Evolutionary conservation across 305 asterid genomes (phyloP), one percentile per base, ranked within the genome.

Genomic region (Stenogyne calaminthoides): DNA sequence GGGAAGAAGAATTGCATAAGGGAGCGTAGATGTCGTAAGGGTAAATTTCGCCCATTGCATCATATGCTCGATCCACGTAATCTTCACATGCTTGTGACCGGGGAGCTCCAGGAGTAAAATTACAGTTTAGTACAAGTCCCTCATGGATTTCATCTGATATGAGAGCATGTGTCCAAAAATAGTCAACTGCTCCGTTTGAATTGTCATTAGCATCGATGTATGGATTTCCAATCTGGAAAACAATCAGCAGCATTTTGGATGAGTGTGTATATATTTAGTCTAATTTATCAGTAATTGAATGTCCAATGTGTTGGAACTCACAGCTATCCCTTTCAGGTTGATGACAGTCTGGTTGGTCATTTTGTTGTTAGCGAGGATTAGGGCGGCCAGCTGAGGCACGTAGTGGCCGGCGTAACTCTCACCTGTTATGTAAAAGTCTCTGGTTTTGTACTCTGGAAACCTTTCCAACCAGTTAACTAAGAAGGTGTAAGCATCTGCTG

Each of bases 371-470:
- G 73, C 32, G 10, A 91, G 86, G 73, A 91, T 86, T 0, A 84
- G 54, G 3, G 83, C 78, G 46, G 97, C 96, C 0, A 91, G 87
- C n/a, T 87, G 91, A 2, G 96, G 94, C 6, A 73, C 88, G 2
- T 89, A 91, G 42, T 89, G 94, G 1, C 88, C 96, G 0, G 86
- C 91, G 20, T 89, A 86, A 58, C 88, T 87, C 84, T 91, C 96
- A 11, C 96, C 96, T 0, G 87, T 61, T n/a, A 91, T 69, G 69
- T 47, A 91, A 19, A 91, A 89, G 4, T 89, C 86, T 0, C 89
- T 22, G 36, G 76, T 73, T 76, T 89, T 86, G 76, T 87, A 91
- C 39, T 89, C 91, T 0, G 97, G 92, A 59, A 89, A 91, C 60
- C 91, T 81, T 47, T 88, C 93, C 8, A 88, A 9, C 96, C 96